phyloP scores from a whole-genome alignment of 257 asterid species.

The Gentiana macrophylla region DNA sequence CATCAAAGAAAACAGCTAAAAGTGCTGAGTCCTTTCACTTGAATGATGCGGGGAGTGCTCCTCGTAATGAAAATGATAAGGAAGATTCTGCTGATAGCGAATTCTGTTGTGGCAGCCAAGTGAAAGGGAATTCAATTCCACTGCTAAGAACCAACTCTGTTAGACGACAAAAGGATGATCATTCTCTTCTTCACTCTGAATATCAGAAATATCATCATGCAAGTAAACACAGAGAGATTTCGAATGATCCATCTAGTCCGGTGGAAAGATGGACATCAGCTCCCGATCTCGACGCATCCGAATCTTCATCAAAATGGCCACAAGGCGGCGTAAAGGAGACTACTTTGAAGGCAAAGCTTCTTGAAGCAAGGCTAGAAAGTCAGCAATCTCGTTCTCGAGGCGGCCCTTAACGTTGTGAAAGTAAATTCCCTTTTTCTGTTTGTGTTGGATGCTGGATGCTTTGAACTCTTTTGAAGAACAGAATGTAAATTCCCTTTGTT shows the following conservation, averaged over 20 bases:
- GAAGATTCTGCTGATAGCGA: slow-evolving; percentile 25
- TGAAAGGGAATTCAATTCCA: slow-evolving; percentile 11
- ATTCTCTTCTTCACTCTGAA: slow-evolving; percentile 17
- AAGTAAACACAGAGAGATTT: slow-evolving; percentile 15
- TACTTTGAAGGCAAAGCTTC: slow-evolving; percentile 71
- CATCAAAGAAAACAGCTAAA: slow-evolving; percentile 15
- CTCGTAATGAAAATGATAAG: slow-evolving; percentile 41
- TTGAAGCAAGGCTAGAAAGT: slow-evolving; percentile 65
- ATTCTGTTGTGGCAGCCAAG: slow-evolving; percentile 11
- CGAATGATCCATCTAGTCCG: slow-evolving; percentile 49
- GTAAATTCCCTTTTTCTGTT: too few relatives aligned
- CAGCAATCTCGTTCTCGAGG: slow-evolving; percentile 35
- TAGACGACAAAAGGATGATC: slow-evolving; percentile 21
- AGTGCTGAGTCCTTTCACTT: slow-evolving; percentile 38
- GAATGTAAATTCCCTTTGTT: too few relatives aligned
- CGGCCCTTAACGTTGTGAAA: slow-evolving; percentile 17
- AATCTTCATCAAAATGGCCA: slow-evolving; percentile 28
- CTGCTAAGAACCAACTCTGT: slow-evolving; percentile 3
- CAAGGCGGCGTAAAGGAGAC: slow-evolving; percentile 30
- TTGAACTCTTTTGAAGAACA: too few relatives aligned
- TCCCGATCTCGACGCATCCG: slow-evolving; percentile 23
- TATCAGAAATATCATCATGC: slow-evolving; percentile 10
- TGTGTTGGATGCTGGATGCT: too few relatives aligned
- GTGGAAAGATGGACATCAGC: slow-evolving; percentile 54
- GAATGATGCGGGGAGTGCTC: slow-evolving; percentile 52